Evolutionary conservation across 352 stramenopile species (phyloP), one percentile per base, ranked within the genome.

Genomic region (Pythium phragmitis): DNA sequence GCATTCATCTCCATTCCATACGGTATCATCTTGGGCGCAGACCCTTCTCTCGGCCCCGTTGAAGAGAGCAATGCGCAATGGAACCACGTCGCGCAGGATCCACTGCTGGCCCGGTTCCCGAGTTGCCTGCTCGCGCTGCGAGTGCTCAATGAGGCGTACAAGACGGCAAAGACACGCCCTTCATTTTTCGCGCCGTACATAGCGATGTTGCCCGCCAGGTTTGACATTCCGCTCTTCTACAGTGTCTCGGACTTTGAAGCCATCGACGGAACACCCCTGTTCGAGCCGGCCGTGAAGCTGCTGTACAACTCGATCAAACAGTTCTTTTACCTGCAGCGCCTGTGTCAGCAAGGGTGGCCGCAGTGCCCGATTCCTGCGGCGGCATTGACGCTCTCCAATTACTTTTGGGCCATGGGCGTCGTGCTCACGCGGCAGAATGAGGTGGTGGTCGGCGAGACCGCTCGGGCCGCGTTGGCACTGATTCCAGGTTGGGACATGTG

Each of bases 401-500:
- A 82, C 60, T 76, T 84, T 36, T 88, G 79, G 79, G 77, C 79
- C 0, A 43, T 87, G 2, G 69, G 75, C 2, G 73, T 80, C n/a
- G 79, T 79, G 52, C 69, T 88, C 23, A 88, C 79, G n/a, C 73
- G 79, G 9, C 79, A 88, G 60, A 88, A 88, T 60, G 71, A 82
- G 48, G 69, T 82, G n/a, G 67, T 58, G 23, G 60, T 76, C 12
- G 43, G 34, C 21, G 53, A 63, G 4, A 57, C 53, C 14, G 65
- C 65, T 3, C 60, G 74, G 17, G 49, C 61, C 26, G 67, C 67
- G 8, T 65, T 88, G 55, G 79, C 75, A 37, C 69, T 88, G 42
- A 87, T 88, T 47, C 79, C 79, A 0, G 77, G 79, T 5, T 88
- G 79, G 77, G 79, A 88, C 49, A 73, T 88, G 61, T 87, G 77